These are phyloP conservation scores for Psidium friedrichsthalianum DNA, from an alignment of 345 rosid genomes.

Conservation along the genomic window DNA sequence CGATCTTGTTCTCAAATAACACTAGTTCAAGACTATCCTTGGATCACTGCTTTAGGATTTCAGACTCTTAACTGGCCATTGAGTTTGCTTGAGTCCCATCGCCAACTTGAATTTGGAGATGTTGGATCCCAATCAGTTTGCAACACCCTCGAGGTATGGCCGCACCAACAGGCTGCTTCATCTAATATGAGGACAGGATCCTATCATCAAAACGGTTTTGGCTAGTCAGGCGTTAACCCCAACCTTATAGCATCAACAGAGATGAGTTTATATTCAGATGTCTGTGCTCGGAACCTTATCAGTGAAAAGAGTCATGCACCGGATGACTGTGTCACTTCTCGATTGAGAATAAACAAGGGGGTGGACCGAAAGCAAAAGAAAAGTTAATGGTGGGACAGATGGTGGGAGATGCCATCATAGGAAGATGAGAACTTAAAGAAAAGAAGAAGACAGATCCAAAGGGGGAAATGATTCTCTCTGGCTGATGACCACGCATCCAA, in stretches of 20 bases:
- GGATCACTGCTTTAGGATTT: slow-evolving; percentile 5
- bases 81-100: background rate
- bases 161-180: slow-evolving; percentile 9
- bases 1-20: slow-evolving; percentile 3
- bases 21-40: slow-evolving; percentile 9
- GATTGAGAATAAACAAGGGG: slow-evolving; percentile 5
- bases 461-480: too few relatives aligned
- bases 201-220: background rate
- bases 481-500: too few relatives aligned
- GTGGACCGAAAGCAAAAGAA: background rate
- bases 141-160: slow-evolving; percentile 1
- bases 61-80: background rate
- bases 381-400: too few relatives aligned
- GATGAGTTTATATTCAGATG: slow-evolving; percentile 7
- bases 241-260: background rate
- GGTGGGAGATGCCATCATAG: too few relatives aligned
- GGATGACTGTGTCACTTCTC: slow-evolving; percentile 1
- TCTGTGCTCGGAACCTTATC: slow-evolving; percentile 5
- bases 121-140: slow-evolving; percentile 12
- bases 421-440: too few relatives aligned
- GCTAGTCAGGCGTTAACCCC: background rate
- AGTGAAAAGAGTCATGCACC: background rate
- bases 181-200: slow-evolving; percentile 1
- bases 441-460: too few relatives aligned
- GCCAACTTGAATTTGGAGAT: slow-evolving; percentile 1